Evolutionary conservation across 345 rosid species (phyloP), one percentile per base, ranked within the genome.

Genomic region (Linum trigynum): DNA sequence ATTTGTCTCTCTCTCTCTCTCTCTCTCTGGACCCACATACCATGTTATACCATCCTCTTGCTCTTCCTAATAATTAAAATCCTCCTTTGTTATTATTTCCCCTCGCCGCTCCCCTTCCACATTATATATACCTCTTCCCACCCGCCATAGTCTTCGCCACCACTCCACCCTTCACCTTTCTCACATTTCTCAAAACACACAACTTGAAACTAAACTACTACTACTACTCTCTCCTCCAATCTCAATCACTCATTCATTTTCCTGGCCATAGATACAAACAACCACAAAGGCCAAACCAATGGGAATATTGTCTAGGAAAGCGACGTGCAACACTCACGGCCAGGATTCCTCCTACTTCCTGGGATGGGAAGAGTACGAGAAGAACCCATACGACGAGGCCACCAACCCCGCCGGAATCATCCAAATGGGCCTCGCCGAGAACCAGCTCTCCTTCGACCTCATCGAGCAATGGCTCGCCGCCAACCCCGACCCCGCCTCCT

Each of bases 341-440:
- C 92, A 89, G 75, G 87, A 86, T 79, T 89, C 96, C 42, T 84
- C 92, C 50, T 89, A 89, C 70, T 89, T 89, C 78, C 63, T 84
- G 40, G 96, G 96, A 45, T 89, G 96, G 96, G 69, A 84, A 66
- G 92, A 86, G 65, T 86, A 86, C 53, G 92, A 89, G 80, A 89
- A 86, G 53, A 84, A 89, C 39, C 96, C 90, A 36, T 86, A 83
- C 60, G 86, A 89, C 53, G 80, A 79, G 67, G 74, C 73, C 64
- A 81, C 75, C 65, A 89, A 89, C 69, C 90, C 96, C 6, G 55
- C 63, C 36, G 96, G 96, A 10, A 86, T 89, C 61, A 86, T 89
- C 60, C 92, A 86, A 69, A 86, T 89, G 92, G 92, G 96, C 62
- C 86, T 89, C 59, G 96, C 96, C 38, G 96, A 88, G 63, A 88